These are phyloP conservation scores for Auriscalpium vulgare DNA, from an alignment of 768 basidiomycete genomes.

Conservation along the genomic window DNA sequence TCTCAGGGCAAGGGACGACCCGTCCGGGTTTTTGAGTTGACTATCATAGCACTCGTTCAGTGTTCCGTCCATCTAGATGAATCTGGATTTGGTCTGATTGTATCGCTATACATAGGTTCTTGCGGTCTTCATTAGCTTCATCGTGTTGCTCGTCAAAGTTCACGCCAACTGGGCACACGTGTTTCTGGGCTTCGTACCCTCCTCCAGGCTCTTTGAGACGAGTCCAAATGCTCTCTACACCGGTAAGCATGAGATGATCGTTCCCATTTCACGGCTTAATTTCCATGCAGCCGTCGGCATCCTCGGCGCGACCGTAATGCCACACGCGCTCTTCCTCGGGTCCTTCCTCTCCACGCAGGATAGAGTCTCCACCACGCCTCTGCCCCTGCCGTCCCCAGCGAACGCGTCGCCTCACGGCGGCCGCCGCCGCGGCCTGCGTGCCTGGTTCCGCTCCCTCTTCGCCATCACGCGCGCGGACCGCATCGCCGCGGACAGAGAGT, in stretches of 20 bases:
- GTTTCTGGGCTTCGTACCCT: constrained; percentile 73
- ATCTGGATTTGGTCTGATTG: background rate
- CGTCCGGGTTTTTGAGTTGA: constrained; percentile 57
- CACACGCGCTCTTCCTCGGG: constrained; percentile 86
- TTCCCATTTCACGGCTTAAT: constrained; percentile 24
- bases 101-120: constrained; percentile 1
- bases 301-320: constrained; percentile 85
- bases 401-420: constrained; percentile 14
- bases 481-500: background rate
- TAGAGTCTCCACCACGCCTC: constrained; percentile 34
- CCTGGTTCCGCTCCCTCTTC: constrained; percentile 5
- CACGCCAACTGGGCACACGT: constrained; percentile 63
- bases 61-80: background rate
- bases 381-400: constrained; percentile 5
- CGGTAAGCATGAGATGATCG: constrained; percentile 34
- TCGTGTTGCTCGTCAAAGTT: constrained; percentile 65
- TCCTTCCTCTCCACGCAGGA: constrained; percentile 82
- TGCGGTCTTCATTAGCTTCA: constrained; percentile 67
- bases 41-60: constrained; percentile 56
- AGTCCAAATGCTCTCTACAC: constrained; percentile 51
- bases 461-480: constrained; percentile 2
- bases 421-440: constrained; percentile 11
- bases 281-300: constrained; percentile 55
- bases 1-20: constrained; percentile 45
- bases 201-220: constrained; percentile 47